Evolutionary conservation across 768 basidiomycete species (phyloP).

Genomic region (Amanita rimosa): DNA sequence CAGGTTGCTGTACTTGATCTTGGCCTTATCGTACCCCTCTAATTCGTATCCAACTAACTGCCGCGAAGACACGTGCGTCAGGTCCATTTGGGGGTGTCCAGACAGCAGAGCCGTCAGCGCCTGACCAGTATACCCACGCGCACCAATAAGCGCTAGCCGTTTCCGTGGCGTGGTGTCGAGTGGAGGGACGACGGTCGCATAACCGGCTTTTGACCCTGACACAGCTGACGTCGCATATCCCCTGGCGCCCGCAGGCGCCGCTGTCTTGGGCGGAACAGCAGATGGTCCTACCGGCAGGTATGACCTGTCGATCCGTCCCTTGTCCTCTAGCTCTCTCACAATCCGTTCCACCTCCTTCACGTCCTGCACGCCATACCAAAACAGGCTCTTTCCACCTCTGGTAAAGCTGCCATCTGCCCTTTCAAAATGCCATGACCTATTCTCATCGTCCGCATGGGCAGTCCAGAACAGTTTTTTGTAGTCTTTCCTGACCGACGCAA

Average conservation of each 20-base stretch:
- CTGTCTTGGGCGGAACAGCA: slow-evolving; percentile 42
- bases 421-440: slow-evolving; percentile 98
- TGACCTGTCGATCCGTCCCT: slow-evolving; percentile 75
- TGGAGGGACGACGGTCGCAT: slow-evolving; percentile 53
- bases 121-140: slow-evolving; percentile 92
- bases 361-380: slow-evolving; percentile 96
- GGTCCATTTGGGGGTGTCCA: slow-evolving; percentile 75
- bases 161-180: slow-evolving; percentile 56
- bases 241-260: slow-evolving; percentile 29
- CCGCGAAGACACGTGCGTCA: slow-evolving; percentile 94
- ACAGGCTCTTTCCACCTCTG: slow-evolving; percentile 83
- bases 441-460: slow-evolving; percentile 92
- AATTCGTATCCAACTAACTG: slow-evolving; percentile 80
- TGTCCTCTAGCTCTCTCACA: slow-evolving; percentile 64
- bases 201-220: slow-evolving; percentile 52
- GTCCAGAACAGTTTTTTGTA: slow-evolving; percentile 96
- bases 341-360: slow-evolving; percentile 84
- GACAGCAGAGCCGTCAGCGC: slow-evolving; percentile 82
- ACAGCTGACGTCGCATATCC: slow-evolving; percentile 49
- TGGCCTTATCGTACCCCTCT: slow-evolving; percentile 68
- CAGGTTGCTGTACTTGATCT: slow-evolving; percentile 72
- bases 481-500: slow-evolving; percentile 92
- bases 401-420: slow-evolving; percentile 97
- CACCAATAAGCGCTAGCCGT: slow-evolving; percentile 89
- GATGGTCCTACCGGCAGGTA: slow-evolving; percentile 84